Percentiles rank a stretch among this genome's conserved stretches.
Evolutionary conservation across 257 asterid genomes (phyloP).

Genomic region (Petunia axillaris): DNA sequence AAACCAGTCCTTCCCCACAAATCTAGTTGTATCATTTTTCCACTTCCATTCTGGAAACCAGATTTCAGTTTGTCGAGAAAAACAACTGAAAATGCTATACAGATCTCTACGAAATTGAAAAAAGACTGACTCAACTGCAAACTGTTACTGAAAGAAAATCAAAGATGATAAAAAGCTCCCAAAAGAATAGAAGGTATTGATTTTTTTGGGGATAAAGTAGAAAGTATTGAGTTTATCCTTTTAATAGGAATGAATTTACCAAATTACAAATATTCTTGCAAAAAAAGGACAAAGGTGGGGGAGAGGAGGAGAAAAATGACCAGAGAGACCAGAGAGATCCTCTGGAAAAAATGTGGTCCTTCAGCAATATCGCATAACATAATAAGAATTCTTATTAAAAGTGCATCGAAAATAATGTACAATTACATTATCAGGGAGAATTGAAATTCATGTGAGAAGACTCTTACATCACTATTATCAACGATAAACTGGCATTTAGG

Average conservation of each 20-base stretch:
- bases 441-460: not conserved
- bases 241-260: too few relatives aligned
- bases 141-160: too few relatives aligned
- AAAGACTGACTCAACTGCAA: not conserved
- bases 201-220: too few relatives aligned
- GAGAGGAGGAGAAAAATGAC: not conserved
- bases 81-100: not conserved
- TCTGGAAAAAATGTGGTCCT: not conserved
- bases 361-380: not conserved
- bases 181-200: too few relatives aligned
- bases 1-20: not conserved
- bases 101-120: not conserved
- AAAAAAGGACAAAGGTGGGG: not conserved
- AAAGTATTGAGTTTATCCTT: too few relatives aligned
- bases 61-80: too few relatives aligned
- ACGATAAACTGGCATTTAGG: slow-evolving; percentile 74
- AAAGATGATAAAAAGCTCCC: too few relatives aligned
- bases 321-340: not conserved
- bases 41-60: not conserved
- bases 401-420: not conserved
- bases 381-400: not conserved
- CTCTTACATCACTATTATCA: slow-evolving; percentile 79
- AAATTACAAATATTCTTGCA: not conserved
- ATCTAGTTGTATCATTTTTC: not conserved
- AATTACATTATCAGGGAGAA: slow-evolving; percentile 13